Evolutionary conservation across 1,139 yeast species (phyloP).

Genomic region (Geotrichum histeridarum): DNA sequence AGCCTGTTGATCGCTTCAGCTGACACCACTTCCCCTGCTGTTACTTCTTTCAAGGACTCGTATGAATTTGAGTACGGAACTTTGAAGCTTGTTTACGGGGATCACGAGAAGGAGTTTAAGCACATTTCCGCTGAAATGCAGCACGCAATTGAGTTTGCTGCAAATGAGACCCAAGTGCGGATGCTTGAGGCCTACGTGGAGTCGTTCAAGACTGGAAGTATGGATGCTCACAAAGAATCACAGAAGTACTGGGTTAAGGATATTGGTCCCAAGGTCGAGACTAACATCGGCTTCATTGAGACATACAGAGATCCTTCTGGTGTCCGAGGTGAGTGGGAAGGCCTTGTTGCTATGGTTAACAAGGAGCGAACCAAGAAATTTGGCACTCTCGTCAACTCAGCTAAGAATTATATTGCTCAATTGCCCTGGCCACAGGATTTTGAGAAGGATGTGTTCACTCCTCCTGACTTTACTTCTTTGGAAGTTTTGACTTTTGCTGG

Average conservation of each 20-base stretch:
- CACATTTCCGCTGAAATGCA: conserved; percentile 53
- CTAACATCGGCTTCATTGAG: conserved; percentile 85
- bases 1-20: conserved; percentile 34
- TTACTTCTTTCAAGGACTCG: conserved; percentile 28
- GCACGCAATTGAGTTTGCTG: conserved; percentile 57
- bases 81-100: conserved; percentile 62
- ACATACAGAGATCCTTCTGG: conserved; percentile 91
- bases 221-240: conserved; percentile 78
- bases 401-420: conserved; percentile 56
- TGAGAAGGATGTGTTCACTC: conserved; percentile 81
- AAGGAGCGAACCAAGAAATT: conserved; percentile 81
- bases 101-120: conserved; percentile 60
- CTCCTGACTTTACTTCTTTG: conserved; percentile 86
- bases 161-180: conserved; percentile 63
- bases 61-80: conserved; percentile 35
- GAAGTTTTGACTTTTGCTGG: conserved; percentile 89
- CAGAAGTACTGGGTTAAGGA: conserved; percentile 88
- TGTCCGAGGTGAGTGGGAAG: conserved; percentile 92
- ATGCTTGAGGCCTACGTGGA: conserved; percentile 64
- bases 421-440: conserved; percentile 73
- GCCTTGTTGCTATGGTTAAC: conserved; percentile 87
- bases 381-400: conserved; percentile 59
- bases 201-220: conserved; percentile 74
- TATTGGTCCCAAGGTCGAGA: conserved; percentile 74
- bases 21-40: conserved; percentile 19